Conservation (phyloP, 192 early-diverging fungal genomes). For the Mortierella hygrophila region DNA sequence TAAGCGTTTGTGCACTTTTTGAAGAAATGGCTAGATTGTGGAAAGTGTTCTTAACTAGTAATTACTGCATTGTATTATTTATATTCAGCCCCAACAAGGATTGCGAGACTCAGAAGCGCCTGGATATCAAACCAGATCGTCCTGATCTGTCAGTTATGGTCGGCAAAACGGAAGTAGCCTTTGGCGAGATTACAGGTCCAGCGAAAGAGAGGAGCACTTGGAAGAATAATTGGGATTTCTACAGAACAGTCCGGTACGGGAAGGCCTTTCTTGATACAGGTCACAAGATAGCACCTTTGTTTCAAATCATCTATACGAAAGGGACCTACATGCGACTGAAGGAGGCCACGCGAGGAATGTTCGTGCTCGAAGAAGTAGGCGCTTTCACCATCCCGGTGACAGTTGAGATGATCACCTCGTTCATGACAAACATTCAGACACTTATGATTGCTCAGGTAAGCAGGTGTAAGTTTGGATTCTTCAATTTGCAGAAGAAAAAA, state of each 20-base stretch:
- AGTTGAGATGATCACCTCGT: conserved; percentile 28
- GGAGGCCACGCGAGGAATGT: conserved; percentile 18
- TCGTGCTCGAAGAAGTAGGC: conserved; percentile 20
- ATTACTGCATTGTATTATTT: conserved; percentile 3
- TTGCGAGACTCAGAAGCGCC: conserved; percentile 18
- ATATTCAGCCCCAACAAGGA: conserved; percentile 13
- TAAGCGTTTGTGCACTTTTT: conserved; percentile 13
- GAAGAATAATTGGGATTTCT: conserved; percentile 20
- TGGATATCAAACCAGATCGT: conserved; percentile 22
- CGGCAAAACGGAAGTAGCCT: conserved; percentile 11
- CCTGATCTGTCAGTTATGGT: conserved; percentile 16
- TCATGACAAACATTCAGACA: conserved; percentile 30
- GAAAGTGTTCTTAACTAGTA: conserved; percentile 1
- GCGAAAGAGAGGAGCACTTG: neutral
- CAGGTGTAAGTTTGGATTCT: conserved; percentile 28
- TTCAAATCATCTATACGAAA: conserved; percentile 14
- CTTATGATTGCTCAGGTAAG: conserved; percentile 29
- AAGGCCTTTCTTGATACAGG: conserved; percentile 17
- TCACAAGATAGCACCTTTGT: conserved; percentile 6
- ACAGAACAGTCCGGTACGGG: neutral
- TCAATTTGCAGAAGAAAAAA: conserved; percentile 13
- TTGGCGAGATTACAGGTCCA: conserved; percentile 19
- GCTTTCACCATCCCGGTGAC: conserved; percentile 27
- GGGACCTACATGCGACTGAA: conserved; percentile 15
- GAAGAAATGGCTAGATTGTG: conserved; percentile 4